phyloP scores from a whole-genome alignment of 345 rosid species.

The Pelargonium nanum region DNA sequence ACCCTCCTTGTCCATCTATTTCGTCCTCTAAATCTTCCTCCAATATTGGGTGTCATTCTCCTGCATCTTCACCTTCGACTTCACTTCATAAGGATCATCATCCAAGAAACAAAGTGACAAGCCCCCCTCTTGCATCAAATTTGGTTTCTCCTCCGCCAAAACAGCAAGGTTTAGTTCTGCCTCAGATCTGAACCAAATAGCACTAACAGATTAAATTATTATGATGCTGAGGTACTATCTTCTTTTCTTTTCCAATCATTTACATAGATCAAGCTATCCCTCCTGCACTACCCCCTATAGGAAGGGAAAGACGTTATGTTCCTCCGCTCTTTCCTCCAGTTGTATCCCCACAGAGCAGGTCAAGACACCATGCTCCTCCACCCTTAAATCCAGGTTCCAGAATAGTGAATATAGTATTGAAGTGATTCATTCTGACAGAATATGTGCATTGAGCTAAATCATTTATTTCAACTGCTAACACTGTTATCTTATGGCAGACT shows the following conservation, averaged over 20 bases:
- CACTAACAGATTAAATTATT: background rate
- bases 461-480: constrained; percentile 14
- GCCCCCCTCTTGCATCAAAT: constrained; percentile 39
- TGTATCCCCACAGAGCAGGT: constrained; percentile 21
- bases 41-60: constrained; percentile 14
- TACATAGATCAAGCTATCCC: constrained; percentile 30
- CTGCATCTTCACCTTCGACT: constrained; percentile 36
- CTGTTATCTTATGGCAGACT: constrained; percentile 12
- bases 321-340: constrained; percentile 35
- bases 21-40: constrained; percentile 20
- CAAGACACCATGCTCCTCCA: constrained; percentile 34
- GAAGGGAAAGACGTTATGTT: constrained; percentile 3
- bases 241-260: constrained; percentile 17
- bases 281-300: constrained; percentile 5
- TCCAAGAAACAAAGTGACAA: constrained; percentile 20
- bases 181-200: background rate
- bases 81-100: constrained; percentile 30
- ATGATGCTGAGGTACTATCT: background rate
- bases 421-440: constrained; percentile 1
- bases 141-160: constrained; percentile 32
- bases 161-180: constrained; percentile 27
- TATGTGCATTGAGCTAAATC: constrained; percentile 1
- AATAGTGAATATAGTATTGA: constrained; percentile 4
- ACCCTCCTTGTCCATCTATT: constrained; percentile 24
- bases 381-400: constrained; percentile 39